These are phyloP conservation scores for Fragaria vesca DNA, from an alignment of 306 rosid genomes.

Conservation along the genomic window DNA sequence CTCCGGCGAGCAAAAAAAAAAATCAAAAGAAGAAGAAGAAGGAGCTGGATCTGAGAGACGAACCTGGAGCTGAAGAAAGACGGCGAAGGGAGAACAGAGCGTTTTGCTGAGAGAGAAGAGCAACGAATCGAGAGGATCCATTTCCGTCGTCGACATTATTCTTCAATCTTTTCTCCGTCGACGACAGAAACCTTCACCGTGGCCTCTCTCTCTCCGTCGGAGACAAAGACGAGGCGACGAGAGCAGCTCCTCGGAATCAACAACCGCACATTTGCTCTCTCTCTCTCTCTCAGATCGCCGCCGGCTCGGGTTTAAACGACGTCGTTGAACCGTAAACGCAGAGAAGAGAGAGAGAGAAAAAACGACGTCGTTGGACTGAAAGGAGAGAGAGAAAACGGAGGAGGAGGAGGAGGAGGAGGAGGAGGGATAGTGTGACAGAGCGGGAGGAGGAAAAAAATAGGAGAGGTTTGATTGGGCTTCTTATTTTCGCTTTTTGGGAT, in stretches of 20 bases:
- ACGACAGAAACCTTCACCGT: background rate
- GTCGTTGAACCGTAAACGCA: background rate
- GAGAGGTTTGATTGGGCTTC: background rate
- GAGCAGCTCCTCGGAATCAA: background rate
- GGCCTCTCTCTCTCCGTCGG: background rate
- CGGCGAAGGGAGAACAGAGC: constrained; percentile 48
- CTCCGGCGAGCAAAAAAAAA: too few relatives aligned
- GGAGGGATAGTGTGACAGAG: background rate
- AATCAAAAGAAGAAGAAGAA: background rate
- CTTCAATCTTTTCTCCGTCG: background rate
- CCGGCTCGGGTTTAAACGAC: background rate
- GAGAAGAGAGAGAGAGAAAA: too few relatives aligned
- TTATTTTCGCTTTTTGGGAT: background rate
- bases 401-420: too few relatives aligned
- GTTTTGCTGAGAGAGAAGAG: constrained; percentile 64
- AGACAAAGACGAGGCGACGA: background rate
- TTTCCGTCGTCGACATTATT: constrained; percentile 41
- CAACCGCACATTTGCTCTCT: background rate
- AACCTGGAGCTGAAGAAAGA: constrained; percentile 87
- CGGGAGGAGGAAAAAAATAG: constrained; percentile 6
- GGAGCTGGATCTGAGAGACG: background rate
- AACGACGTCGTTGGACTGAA: background rate
- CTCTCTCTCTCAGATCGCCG: background rate
- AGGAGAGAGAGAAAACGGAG: background rate
- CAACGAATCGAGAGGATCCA: constrained; percentile 63